Evolutionary conservation across 306 rosid genomes (phyloP).

Genomic region (Acacia melanoxylon): DNA sequence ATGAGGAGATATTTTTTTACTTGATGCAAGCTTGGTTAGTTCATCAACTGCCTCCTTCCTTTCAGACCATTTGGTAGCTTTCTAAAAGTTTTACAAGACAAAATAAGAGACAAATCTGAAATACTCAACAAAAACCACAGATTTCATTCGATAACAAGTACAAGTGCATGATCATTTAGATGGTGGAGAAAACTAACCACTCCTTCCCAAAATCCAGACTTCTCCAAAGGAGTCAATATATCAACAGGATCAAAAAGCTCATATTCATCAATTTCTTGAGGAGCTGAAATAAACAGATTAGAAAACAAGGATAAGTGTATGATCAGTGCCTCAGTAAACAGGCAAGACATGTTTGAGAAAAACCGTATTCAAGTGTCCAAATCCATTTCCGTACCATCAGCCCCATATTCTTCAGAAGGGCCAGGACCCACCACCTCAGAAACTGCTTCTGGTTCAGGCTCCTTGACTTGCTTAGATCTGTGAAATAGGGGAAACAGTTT

Average conservation of each 20-base stretch:
- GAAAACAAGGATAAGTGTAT: constrained; percentile 9
- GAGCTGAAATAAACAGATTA: constrained; percentile 59
- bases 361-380: constrained; percentile 17
- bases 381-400: constrained; percentile 60
- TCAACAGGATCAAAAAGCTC: constrained; percentile 99
- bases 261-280: constrained; percentile 91
- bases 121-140: neutral
- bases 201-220: constrained; percentile 98
- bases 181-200: constrained; percentile 70
- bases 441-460: constrained; percentile 82
- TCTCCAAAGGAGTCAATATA: constrained; percentile 94
- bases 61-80: constrained; percentile 99
- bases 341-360: constrained; percentile 18
- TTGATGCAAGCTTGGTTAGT: constrained; percentile 90
- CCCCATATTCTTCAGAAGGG: constrained; percentile 67
- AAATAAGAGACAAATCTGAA: neutral
- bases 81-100: constrained; percentile 46
- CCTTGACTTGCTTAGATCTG: constrained; percentile 98
- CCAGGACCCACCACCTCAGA: constrained; percentile 81
- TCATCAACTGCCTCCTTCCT: constrained; percentile 96
- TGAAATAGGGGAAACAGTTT: constrained; percentile 22
- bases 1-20: constrained; percentile 86
- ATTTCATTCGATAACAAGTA: neutral
- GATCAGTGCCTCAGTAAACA: constrained; percentile 22
- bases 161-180: constrained; percentile 4